Evolutionary conservation across 2,329 filamentous ascomycete species (phyloP), one percentile per base, ranked within the genome.

Genomic region (Botryotinia calthae): DNA sequence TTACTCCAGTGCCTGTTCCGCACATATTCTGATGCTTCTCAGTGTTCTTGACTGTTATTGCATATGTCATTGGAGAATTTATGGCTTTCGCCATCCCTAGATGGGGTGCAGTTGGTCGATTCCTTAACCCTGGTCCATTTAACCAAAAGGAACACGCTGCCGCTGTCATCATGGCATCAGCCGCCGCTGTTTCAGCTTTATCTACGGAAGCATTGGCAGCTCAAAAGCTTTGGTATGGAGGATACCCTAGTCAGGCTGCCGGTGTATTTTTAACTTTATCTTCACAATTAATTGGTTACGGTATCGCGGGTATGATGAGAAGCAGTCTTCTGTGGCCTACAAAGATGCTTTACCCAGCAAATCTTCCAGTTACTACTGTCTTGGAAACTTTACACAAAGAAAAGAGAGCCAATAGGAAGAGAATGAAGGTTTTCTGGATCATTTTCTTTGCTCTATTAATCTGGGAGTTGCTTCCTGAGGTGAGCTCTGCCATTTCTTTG

Each of bases 121-220:
- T 84, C 58, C 81, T 91, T 34, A 91, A 91, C 72, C 89, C 90
- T 0, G 88, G 89, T 0, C 88, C 89, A 0, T 92, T 92, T 81
- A 91, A 90, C 77, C 85, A 90, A 79, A 92, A 92, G 81, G 90
- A 92, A 78, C 90, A 91, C 79, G 82, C 88, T 64, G 86, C 91
- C 74, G 90, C 91, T 72, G 86, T 89, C 25, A 87, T 91, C 76
- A 91, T 91, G 76, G 65, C 71, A 44, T 72, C 71, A 2, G 65
- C 64, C 42, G 65, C 71, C 51, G 46, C 71, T 16, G 71, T 70
- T 40, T 61, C 64, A n/a, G 65, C 71, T 72, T 93, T 94, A 77
- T 90, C 91, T 1, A 93, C 91, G 1, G 91, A 93, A 76, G 90
- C 93, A 59, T 87, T 94, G 66, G 84, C 93, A 4, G 91, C 90